phyloP scores from a whole-genome alignment of 169 alveolate species.

The Cryptosporidium tyzzeri region DNA sequence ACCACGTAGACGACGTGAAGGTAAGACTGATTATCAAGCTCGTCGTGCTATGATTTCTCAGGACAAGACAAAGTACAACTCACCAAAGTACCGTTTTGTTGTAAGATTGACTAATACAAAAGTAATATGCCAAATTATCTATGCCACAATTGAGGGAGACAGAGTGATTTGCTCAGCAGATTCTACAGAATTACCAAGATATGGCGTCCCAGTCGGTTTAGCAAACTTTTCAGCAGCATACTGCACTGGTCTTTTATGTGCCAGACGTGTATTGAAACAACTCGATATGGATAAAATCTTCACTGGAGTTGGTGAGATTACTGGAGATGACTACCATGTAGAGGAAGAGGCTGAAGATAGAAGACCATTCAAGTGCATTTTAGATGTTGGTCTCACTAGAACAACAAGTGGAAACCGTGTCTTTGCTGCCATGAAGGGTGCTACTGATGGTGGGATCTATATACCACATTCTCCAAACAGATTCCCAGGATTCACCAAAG shows the following conservation, averaged over 20 bases:
- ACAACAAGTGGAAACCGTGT: conserved; percentile 99
- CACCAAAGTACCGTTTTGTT: conserved; percentile 99
- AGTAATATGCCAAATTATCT: conserved; percentile 96
- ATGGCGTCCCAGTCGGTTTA: conserved; percentile 98
- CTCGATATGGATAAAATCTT: conserved; percentile 92
- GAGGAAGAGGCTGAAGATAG: conserved; percentile 93
- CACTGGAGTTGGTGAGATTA: conserved; percentile 93
- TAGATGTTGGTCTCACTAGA: conserved; percentile 99
- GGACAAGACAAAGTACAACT: conserved; percentile 99
- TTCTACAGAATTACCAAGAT: conserved; percentile 95
- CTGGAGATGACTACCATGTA: conserved; percentile 97
- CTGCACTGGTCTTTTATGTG: conserved; percentile 98
- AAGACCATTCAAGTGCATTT: conserved; percentile 98
- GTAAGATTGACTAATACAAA: conserved; percentile 96
- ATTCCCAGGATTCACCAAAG: conserved; percentile 97
- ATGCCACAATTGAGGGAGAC: conserved; percentile 98
- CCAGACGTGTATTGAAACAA: conserved; percentile 96
- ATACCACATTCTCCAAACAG: conserved; percentile 99
- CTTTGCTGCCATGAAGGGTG: conserved; percentile 99
- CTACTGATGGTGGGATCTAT: conserved; percentile 99
- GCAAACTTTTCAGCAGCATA: conserved; percentile 99
- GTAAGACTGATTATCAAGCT: conserved; percentile 99
- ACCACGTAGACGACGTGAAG: conserved; percentile 99
- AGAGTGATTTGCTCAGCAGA: conserved; percentile 96
- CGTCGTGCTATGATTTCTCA: conserved; percentile 97